Conservation (phyloP, 2,329 filamentous ascomycete genomes). For the Chalara sp. region DNA sequence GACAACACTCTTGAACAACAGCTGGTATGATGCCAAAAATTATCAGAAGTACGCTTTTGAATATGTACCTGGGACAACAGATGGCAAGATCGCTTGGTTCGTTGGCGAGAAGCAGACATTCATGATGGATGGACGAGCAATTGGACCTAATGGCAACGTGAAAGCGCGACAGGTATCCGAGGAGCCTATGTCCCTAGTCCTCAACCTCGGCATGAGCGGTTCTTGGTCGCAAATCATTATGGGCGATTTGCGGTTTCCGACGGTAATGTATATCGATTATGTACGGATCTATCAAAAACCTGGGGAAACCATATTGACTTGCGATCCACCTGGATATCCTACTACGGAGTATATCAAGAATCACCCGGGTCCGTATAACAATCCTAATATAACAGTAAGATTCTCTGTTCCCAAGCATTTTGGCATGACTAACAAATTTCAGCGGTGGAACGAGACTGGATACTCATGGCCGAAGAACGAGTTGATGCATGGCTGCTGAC, state of each 20-base stretch:
- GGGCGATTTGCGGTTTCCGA: conserved; percentile 38
- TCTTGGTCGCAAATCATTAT: conserved; percentile 42
- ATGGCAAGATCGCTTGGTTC: conserved; percentile 42
- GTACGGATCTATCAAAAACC: conserved; percentile 46
- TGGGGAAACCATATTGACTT: conserved; percentile 41
- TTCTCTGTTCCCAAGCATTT: background rate
- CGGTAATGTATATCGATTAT: conserved; percentile 47
- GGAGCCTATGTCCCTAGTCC: conserved; percentile 46
- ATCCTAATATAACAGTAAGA: conserved; percentile 46
- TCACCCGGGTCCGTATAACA: conserved; percentile 54
- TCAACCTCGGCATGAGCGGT: conserved; percentile 45
- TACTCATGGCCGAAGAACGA: conserved; percentile 2
- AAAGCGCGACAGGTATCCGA: conserved; percentile 39
- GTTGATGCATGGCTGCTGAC: conserved; percentile 1
- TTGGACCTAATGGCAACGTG: conserved; percentile 47
- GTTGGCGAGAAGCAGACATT: conserved; percentile 44
- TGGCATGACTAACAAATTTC: background rate
- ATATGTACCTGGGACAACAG: conserved; percentile 38
- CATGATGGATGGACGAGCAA: conserved; percentile 42
- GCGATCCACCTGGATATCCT: conserved; percentile 51
- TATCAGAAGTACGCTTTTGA: conserved; percentile 52
- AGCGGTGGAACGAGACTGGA: background rate
- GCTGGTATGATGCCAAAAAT: conserved; percentile 45
- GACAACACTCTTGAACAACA: conserved; percentile 45
- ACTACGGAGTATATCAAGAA: conserved; percentile 60